These are phyloP conservation scores for Candida tibetensis DNA, from an alignment of 805 yeast species.

Conservation along the genomic window DNA sequence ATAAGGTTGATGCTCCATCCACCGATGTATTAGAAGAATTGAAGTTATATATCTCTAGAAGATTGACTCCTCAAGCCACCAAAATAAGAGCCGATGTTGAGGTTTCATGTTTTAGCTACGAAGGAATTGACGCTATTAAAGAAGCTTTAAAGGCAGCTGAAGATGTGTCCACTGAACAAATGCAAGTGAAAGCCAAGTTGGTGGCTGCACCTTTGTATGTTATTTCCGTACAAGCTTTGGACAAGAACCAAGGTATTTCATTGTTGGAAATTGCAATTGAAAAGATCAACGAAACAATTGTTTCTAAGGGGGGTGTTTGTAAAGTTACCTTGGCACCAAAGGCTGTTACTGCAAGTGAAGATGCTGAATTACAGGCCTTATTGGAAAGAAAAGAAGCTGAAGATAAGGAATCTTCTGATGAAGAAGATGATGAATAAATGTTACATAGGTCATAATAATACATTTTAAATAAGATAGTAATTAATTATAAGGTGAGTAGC, in stretches of 20 bases:
- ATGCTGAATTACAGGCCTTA: slow-evolving; percentile 93
- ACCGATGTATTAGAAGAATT: slow-evolving; percentile 78
- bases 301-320: slow-evolving; percentile 76
- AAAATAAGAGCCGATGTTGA: slow-evolving; percentile 98
- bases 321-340: slow-evolving; percentile 97
- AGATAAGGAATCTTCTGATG: slow-evolving; percentile 80
- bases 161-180: slow-evolving; percentile 72
- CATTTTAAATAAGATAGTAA: neutral
- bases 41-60: slow-evolving; percentile 80
- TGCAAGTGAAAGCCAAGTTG: slow-evolving; percentile 88
- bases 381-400: slow-evolving; percentile 92
- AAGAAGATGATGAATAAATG: slow-evolving; percentile 50
- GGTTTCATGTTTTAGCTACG: slow-evolving; percentile 94
- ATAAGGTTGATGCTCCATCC: slow-evolving; percentile 69
- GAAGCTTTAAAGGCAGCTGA: slow-evolving; percentile 86
- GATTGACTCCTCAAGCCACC: slow-evolving; percentile 97
- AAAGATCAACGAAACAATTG: slow-evolving; percentile 67
- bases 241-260: slow-evolving; percentile 84
- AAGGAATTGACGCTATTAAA: slow-evolving; percentile 97
- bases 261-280: slow-evolving; percentile 76
- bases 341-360: slow-evolving; percentile 98
- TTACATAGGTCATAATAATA: neutral
- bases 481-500: neutral
- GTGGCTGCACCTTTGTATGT: slow-evolving; percentile 98
- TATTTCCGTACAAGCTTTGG: slow-evolving; percentile 87